Evolutionary conservation across 257 asterid species (phyloP).

Genomic region (Paulownia fortunei): DNA sequence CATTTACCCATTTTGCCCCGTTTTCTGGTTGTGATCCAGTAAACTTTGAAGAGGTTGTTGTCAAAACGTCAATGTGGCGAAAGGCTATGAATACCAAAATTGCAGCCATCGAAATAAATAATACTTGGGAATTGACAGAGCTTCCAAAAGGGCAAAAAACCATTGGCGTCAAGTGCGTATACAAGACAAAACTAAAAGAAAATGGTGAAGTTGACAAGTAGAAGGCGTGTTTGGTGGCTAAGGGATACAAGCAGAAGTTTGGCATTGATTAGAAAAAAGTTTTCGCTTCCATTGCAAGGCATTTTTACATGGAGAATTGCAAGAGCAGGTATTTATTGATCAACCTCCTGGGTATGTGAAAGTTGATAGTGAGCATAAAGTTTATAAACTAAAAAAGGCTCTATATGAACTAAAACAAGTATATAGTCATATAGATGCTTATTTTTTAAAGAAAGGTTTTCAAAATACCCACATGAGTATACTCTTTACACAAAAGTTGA

Average conservation of each 20-base stretch:
- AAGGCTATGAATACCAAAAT: not conserved
- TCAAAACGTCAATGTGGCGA: not conserved
- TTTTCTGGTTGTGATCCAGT: not conserved
- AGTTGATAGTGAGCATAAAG: too few species aligned
- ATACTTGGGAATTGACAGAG: not conserved
- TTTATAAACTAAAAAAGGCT: too few species aligned
- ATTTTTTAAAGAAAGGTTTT: not conserved
- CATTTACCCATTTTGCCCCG: not conserved
- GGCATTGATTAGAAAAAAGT: not conserved
- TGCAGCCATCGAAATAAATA: not conserved
- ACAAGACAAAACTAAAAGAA: not conserved
- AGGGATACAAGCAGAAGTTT: not conserved
- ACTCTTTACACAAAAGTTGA: not conserved
- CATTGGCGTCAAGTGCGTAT: not conserved
- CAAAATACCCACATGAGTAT: not conserved
- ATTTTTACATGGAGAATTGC: too few species aligned
- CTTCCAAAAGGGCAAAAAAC: not conserved
- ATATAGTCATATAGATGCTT: too few species aligned
- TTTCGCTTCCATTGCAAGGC: not conserved
- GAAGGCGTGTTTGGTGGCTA: not conserved
- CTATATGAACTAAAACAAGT: too few species aligned
- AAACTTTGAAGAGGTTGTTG: not conserved
- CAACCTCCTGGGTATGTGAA: too few species aligned
- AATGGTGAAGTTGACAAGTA: not conserved
- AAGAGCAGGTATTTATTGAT: too few species aligned